Evolutionary conservation across 257 asterid species (phyloP).

Genomic region (Solanum phureja): DNA sequence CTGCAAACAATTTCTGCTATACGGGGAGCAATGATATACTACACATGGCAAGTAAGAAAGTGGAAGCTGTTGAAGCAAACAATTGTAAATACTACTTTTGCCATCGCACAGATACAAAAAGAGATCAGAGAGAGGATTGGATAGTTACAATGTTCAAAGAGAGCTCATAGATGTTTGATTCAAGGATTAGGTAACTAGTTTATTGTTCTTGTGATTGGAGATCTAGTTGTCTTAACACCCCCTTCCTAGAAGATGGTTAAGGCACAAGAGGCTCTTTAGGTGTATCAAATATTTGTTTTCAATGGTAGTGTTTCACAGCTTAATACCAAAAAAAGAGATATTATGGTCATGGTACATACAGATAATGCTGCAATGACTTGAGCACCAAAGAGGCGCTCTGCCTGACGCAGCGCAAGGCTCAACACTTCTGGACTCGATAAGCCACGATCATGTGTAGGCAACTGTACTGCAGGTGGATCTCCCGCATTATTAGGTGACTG

Average conservation of each 20-base stretch:
- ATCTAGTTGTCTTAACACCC: neutral
- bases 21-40: neutral
- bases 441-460: conserved; percentile 60
- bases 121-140: neutral
- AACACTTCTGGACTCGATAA: conserved; percentile 60
- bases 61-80: neutral
- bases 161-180: neutral
- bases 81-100: neutral
- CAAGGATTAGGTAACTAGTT: neutral
- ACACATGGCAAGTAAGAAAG: neutral
- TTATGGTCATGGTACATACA: conserved; percentile 35
- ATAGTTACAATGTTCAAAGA: neutral
- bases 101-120: neutral
- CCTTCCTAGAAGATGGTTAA: neutral
- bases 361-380: conserved; percentile 69
- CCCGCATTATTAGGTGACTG: conserved; percentile 32
- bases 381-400: conserved; percentile 58
- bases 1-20: neutral
- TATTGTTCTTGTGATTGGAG: neutral
- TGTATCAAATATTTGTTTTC: neutral
- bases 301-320: neutral
- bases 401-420: conserved; percentile 47
- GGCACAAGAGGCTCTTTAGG: neutral
- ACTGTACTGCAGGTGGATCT: conserved; percentile 25
- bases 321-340: neutral